Evolutionary conservation across 2,329 filamentous ascomycete genomes (phyloP).

Genomic region (Xenosphaeropsis pyriputrescens): DNA sequence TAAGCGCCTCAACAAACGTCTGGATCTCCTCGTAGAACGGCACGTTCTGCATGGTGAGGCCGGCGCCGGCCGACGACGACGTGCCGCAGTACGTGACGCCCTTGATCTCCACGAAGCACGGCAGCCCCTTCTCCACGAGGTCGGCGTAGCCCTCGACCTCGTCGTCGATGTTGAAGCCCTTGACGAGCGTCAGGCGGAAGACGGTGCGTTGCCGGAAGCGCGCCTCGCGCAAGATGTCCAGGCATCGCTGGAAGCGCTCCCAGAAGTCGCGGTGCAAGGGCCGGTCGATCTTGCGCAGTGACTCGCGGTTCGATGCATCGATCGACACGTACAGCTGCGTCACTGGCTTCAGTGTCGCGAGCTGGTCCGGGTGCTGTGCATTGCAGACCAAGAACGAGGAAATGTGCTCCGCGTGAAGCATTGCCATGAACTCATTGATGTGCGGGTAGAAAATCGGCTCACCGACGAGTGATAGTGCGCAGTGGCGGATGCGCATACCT

Average conservation of each 20-base stretch:
- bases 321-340: slow-evolving; percentile 96
- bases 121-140: slow-evolving; percentile 72
- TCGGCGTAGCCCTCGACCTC: slow-evolving; percentile 83
- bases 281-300: slow-evolving; percentile 74
- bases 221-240: slow-evolving; percentile 76
- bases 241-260: slow-evolving; percentile 84
- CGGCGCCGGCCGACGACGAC: slow-evolving; percentile 66
- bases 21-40: slow-evolving; percentile 88
- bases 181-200: slow-evolving; percentile 88
- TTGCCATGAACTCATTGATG: slow-evolving; percentile 78
- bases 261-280: slow-evolving; percentile 93
- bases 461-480: slow-evolving; percentile 80
- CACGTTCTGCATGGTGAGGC: slow-evolving; percentile 93
- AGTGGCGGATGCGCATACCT: slow-evolving; percentile 86
- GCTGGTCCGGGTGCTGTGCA: slow-evolving; percentile 86
- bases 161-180: slow-evolving; percentile 95
- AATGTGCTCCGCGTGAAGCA: slow-evolving; percentile 77
- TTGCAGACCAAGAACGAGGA: slow-evolving; percentile 95
- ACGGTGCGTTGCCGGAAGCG: slow-evolving; percentile 82
- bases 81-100: slow-evolving; percentile 96
- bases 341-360: slow-evolving; percentile 67
- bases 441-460: slow-evolving; percentile 98
- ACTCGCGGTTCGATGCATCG: slow-evolving; percentile 83
- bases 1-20: slow-evolving; percentile 65
- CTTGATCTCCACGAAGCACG: slow-evolving; percentile 91